Evolutionary conservation across 495 filamentous ascomycete species (phyloP), one percentile per base, ranked within the genome.

Genomic region (Podospora pseudoanserina): DNA sequence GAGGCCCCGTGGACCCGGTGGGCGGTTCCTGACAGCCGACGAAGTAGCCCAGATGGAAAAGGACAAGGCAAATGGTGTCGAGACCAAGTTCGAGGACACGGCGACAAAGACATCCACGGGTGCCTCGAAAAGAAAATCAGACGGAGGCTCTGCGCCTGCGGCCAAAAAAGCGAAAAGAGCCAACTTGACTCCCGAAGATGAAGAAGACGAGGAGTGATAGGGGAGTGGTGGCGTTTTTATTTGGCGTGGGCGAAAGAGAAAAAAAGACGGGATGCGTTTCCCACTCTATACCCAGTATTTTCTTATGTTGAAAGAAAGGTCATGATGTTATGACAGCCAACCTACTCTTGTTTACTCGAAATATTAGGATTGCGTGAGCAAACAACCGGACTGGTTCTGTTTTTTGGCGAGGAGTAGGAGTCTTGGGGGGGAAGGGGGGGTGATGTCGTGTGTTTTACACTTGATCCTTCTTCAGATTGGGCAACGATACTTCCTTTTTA

Each of bases 11-110:
- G 95, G 95, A 13, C 95, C 95, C n/a, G 95, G 95, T 60, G 95
- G 95, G 49, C 87, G 95, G 39, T 99, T 99, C 84, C 79, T 99
- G 79, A 99, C 95, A 0, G 94, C 95, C n/a, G 95, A 99, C 56
- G 95, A 99, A 76, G 95, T 98, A 20, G 91, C 91, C 6, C 89
- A 91, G 54, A 95, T 98, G 81, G 95, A 98, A 73, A 87, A 79
- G 68, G 81, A 80, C 13, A 86, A 85, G 73, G 78, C 71, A 0
- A 77, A 72, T 39, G 73, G 68, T 2, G 76, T 68, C 32, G 79
- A 79, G 65, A 76, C 67, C 30, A 80, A 84, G 62, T 67, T 70
- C 15, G 77, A 80, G 2, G 75, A 72, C 9, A 71, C 61, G 23
- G 68, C 70, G 19, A 69, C 74, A n/a, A 80, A 78, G 62, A 79